Evolutionary conservation across 176 grass and related monocot genomes (phyloP), one percentile per base, ranked within the genome.

Genomic region (Elaeis guineensis): DNA sequence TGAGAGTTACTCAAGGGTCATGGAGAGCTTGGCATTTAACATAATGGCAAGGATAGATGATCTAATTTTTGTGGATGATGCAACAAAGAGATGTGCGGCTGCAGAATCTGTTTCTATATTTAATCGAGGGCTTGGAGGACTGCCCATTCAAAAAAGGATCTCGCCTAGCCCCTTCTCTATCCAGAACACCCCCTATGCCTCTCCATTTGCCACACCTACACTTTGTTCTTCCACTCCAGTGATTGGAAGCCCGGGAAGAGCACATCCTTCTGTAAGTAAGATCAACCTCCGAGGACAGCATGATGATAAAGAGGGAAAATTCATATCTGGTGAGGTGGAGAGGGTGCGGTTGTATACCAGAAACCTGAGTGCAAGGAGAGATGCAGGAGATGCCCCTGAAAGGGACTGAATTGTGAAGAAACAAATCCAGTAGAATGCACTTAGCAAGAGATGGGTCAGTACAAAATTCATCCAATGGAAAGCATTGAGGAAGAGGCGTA

Each of bases 1-100:
- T 28, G 93, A 98, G 64, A 98, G 93, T 74, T 98, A 98, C 75
- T 98, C 93, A 0, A 79, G 93, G 61, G 88, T 98, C 1, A 70
- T 98, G 74, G 93, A 98, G 84, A 92, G 87, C 62, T 70, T 98
- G 54, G 87, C 93, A 15, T 98, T 98, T 57, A 98, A 98, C 63
- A 92, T 91, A 56, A 83, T 89, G 0, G 94, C 94, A 3, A 85
- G 94, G 54, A 93, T 98, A 1, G 94, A 98, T 4, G 94, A 98
- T 70, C 64, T 98, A 9, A 82, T 98, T n/a, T 98, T 83, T 67
- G 84, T 93, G 20, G 85, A 93, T 0, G 88, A 93, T 22, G 85
- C 85, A 5, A 86, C 82, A 7, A 98, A 80, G 75, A 90, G 73
- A 17, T 89, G 79, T 15, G 94, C 82, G 4, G 81, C 76, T 32